Base-by-base conservation (phyloP, 2,329 filamentous ascomycete species). In the Beauveria medogensis region DNA sequence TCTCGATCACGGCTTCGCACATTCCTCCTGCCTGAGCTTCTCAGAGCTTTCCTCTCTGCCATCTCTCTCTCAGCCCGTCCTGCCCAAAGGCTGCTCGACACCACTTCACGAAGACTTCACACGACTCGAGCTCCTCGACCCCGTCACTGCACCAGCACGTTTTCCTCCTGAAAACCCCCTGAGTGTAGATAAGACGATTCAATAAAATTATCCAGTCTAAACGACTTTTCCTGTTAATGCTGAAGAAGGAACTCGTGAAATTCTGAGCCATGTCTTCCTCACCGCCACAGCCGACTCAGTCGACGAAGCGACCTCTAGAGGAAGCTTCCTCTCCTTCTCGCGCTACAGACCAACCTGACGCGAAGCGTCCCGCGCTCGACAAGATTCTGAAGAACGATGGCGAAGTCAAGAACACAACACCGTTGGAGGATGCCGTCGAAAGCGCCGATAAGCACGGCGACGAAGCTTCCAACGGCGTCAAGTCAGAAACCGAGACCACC, bases 311-410 rank as follows among this genome's bases (percentile, higher is more conserved):
- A 71, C 94, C 94, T 64, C 86, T 99, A 66, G 94, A 99, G 81
- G 94, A 97, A 72, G 90, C 93, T 12, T 97, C 94, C 20, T 99
- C 94, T 10, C 94, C 94, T 41, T 96, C 92, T 37, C 90, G 90
- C 64, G 88, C 89, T 44, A 91, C 85, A 72, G 94, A 97, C 70
- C 92, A 97, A 73, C 94, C 95, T 59, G 94, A 99, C 69, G 94
- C 94, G 64, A 99, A 99, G 80, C 90, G 94, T 67, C 94, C 91
- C 54, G 94, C 94, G 44, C 85, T 99, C 64, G 93, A 97, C 78
- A 99, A 97, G 80, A 82, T 92, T 67, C 82, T 89, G 68, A 91
- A 89, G 74, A 87, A 84, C 60, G 86, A 83, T 28, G 80, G 84
- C 60, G 80, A 83, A 63, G 69, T 71, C 43, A 79, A 82, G 61